Percentiles rank a stretch among this genome's conserved stretches.
phyloP scores from a whole-genome alignment of 2,329 filamentous ascomycete species.

The Cordyceps farinosa region DNA sequence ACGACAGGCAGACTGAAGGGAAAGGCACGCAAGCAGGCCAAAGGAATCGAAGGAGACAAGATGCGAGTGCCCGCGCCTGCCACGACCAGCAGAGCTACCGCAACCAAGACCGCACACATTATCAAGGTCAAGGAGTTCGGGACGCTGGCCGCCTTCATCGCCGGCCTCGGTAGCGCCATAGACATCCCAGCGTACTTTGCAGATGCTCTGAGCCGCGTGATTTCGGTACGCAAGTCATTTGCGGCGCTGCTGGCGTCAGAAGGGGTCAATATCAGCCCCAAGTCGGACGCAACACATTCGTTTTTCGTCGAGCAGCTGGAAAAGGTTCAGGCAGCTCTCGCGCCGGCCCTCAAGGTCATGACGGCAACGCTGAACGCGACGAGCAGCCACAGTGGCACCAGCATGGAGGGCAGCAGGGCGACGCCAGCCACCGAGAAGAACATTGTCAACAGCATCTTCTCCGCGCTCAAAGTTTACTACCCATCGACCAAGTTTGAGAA shows the following conservation, averaged over 20 bases:
- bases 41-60: background rate
- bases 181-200: constrained; percentile 18
- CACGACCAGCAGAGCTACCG: background rate
- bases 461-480: constrained; percentile 20
- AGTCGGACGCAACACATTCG: constrained; percentile 18
- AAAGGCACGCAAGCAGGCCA: constrained; percentile 17
- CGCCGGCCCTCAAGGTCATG: constrained; percentile 17
- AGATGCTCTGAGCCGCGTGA: constrained; percentile 21
- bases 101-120: constrained; percentile 11
- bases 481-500: constrained; percentile 22
- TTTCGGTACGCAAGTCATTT: constrained; percentile 22
- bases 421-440: too few relatives aligned
- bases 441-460: constrained; percentile 17
- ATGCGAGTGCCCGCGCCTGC: too few relatives aligned
- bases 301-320: constrained; percentile 24
- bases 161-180: constrained; percentile 13
- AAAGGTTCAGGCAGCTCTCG: constrained; percentile 21
- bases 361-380: too few relatives aligned
- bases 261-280: background rate
- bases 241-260: constrained; percentile 9
- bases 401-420: background rate
- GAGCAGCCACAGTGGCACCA: too few relatives aligned
- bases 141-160: constrained; percentile 21
- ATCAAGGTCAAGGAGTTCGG: constrained; percentile 22
- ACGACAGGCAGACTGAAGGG: constrained; percentile 16